These are phyloP conservation scores for Microbotryum saponariae DNA, from an alignment of 1,284 basidiomycete species.

Conservation along the genomic window DNA sequence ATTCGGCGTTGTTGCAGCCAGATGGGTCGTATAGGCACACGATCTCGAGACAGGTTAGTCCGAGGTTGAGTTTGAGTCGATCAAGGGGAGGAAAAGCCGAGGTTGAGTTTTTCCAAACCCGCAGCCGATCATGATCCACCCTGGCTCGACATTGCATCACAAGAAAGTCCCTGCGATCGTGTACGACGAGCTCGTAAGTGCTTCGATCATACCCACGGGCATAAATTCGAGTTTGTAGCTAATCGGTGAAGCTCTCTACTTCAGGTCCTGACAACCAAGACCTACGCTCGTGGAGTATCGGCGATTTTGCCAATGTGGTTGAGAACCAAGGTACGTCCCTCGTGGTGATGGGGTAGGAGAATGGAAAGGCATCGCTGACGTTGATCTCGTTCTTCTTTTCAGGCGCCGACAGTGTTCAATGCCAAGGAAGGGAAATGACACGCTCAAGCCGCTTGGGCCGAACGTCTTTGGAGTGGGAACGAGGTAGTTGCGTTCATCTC, in stretches of 20 bases:
- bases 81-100: neutral
- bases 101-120: neutral
- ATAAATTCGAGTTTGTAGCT: neutral
- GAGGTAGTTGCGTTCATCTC: no score
- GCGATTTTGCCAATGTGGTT: constrained; percentile 51
- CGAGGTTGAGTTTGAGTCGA: neutral
- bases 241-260: neutral
- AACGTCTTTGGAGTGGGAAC: no score
- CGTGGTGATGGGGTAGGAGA: neutral
- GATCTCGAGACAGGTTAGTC: constrained; percentile 63
- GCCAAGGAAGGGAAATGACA: neutral
- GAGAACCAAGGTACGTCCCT: constrained; percentile 5
- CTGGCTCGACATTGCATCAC: constrained; percentile 66
- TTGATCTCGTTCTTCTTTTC: neutral
- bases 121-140: constrained; percentile 79
- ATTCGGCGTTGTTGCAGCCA: constrained; percentile 71
- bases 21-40: constrained; percentile 74
- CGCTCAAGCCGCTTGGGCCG: no score
- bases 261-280: constrained; percentile 71
- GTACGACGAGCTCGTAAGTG: constrained; percentile 78
- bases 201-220: no score
- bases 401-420: constrained; percentile 5
- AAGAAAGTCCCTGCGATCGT: constrained; percentile 76
- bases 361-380: neutral
- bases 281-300: constrained; percentile 81